Evolutionary conservation across 2,329 filamentous ascomycete genomes (phyloP).

Genomic region (Aspergillus pseudonomiae): DNA sequence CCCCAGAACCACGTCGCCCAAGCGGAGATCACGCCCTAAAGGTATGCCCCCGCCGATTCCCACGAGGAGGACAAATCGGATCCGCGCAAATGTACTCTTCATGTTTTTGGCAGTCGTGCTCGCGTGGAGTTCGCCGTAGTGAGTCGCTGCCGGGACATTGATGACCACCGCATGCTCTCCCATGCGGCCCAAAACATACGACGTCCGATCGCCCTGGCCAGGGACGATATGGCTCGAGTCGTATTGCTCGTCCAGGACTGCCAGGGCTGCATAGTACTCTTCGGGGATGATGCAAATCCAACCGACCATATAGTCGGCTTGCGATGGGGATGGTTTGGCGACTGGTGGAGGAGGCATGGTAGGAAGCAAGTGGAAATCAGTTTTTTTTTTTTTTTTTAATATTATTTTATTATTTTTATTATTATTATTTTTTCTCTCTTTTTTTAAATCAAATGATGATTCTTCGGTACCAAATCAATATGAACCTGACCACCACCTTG

Average conservation of each 20-base stretch:
- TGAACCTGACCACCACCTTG: no score
- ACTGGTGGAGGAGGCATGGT: no score
- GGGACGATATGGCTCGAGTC: not conserved
- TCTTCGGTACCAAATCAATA: no score
- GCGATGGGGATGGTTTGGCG: no score
- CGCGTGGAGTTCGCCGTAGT: not conserved
- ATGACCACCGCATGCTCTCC: not conserved
- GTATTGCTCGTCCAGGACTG: not conserved
- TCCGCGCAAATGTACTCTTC: not conserved
- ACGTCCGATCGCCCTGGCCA: not conserved
- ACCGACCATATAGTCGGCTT: not conserved
- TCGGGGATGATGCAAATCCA: not conserved
- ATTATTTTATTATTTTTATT: no score
- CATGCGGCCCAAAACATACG: not conserved
- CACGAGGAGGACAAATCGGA: not conserved
- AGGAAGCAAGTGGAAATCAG: no score
- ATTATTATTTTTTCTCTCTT: no score
- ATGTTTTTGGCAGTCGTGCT: not conserved
- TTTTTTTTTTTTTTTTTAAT: no score
- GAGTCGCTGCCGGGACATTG: not conserved
- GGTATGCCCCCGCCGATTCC: not conserved
- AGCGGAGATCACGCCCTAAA: not conserved
- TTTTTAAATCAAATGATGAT: no score
- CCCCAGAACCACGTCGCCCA: not conserved
- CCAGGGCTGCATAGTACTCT: not conserved